Evolutionary conservation across 2,329 filamentous ascomycete species (phyloP).

Genomic region (Pseudogymnoascus verrucosus): DNA sequence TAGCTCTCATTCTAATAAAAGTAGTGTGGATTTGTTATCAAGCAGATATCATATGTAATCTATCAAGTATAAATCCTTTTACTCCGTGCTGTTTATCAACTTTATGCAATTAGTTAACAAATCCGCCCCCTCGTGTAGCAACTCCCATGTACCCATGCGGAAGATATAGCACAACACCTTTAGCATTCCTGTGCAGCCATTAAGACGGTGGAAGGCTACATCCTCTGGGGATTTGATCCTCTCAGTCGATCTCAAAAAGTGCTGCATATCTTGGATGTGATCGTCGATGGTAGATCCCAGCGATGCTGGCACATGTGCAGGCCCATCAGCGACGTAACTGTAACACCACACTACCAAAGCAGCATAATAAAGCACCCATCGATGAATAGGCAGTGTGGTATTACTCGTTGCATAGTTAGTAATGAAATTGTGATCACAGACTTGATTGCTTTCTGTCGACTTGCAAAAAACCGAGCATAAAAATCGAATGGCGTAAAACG

Average conservation of each 20-base stretch:
- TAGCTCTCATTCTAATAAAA: too few relatives aligned
- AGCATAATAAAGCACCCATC: constrained; percentile 94
- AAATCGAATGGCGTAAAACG: constrained; percentile 87
- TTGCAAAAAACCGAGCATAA: constrained; percentile 66
- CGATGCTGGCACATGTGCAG: constrained; percentile 38
- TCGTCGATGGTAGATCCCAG: constrained; percentile 50
- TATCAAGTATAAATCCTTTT: not conserved
- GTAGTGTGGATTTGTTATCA: too few relatives aligned
- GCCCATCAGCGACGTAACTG: constrained; percentile 80
- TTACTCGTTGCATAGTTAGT: constrained; percentile 71
- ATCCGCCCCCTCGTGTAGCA: constrained; percentile 78
- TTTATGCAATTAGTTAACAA: constrained; percentile 74
- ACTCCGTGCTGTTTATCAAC: constrained; percentile 20
- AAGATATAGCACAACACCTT: constrained; percentile 78
- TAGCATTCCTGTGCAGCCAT: constrained; percentile 72
- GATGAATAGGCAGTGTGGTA: constrained; percentile 81
- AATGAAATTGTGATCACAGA: constrained; percentile 25
- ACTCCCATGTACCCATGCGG: constrained; percentile 76
- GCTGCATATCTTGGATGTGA: constrained; percentile 68
- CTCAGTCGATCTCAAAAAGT: constrained; percentile 66
- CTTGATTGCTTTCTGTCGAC: constrained; percentile 20
- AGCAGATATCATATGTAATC: too few relatives aligned
- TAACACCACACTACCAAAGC: constrained; percentile 92
- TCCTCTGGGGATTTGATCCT: constrained; percentile 68
- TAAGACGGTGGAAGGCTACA: constrained; percentile 67